These are phyloP conservation scores for Termitomyces sp. DNA, from an alignment of 768 basidiomycete species.

Conservation along the genomic window DNA sequence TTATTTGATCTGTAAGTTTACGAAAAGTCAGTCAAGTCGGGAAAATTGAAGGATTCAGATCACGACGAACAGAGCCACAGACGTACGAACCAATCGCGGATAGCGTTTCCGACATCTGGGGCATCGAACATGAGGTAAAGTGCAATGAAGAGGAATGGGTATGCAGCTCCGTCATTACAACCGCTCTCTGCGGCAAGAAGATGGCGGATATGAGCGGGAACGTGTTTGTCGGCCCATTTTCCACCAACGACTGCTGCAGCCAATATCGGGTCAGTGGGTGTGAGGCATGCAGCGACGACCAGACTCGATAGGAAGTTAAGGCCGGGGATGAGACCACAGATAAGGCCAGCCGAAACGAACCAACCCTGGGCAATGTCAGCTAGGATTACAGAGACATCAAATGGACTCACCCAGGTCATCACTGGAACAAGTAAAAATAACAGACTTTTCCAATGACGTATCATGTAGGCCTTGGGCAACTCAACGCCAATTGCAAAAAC, in stretches of 20 bases:
- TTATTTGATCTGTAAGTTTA: slow-evolving; percentile 60
- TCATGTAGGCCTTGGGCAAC: slow-evolving; percentile 92
- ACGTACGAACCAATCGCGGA: slow-evolving; percentile 83
- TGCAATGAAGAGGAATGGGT: slow-evolving; percentile 88
- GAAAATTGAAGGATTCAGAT: slow-evolving; percentile 9
- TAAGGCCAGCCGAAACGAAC: slow-evolving; percentile 88
- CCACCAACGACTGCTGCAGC: slow-evolving; percentile 92
- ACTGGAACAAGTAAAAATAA: slow-evolving; percentile 78
- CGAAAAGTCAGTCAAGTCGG: neutral
- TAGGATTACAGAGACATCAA: neutral
- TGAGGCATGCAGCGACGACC: slow-evolving; percentile 88
- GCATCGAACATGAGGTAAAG: slow-evolving; percentile 78
- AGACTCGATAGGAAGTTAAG: slow-evolving; percentile 87
- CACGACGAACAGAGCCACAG: slow-evolving; percentile 75
- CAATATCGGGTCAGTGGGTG: slow-evolving; percentile 92
- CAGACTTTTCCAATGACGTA: slow-evolving; percentile 87
- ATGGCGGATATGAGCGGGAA: slow-evolving; percentile 74
- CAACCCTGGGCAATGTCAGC: slow-evolving; percentile 57
- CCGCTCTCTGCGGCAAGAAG: slow-evolving; percentile 74
- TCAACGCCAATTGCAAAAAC: slow-evolving; percentile 99
- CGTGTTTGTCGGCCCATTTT: slow-evolving; percentile 97
- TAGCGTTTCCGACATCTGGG: slow-evolving; percentile 50
- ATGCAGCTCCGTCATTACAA: slow-evolving; percentile 96
- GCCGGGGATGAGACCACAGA: slow-evolving; percentile 86
- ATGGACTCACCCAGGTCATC: slow-evolving; percentile 71